Percentiles rank a stretch among this genome's conserved stretches.
These are phyloP conservation scores for Rhodotorula toruloides DNA, from an alignment of 768 basidiomycete genomes.

Conservation along the genomic window DNA sequence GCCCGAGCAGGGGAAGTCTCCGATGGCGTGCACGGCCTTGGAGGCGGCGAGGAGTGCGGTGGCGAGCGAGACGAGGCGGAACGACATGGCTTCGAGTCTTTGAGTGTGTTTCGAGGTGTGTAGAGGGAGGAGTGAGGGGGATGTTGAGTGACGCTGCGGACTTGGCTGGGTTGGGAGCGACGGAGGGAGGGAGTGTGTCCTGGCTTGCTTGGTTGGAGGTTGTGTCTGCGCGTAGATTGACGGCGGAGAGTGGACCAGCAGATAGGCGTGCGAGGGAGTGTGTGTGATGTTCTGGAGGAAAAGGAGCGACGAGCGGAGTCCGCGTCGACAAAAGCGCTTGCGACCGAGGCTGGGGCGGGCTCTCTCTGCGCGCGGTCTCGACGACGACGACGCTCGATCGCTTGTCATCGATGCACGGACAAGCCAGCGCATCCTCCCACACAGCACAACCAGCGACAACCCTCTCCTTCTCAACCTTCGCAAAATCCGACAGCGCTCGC, in stretches of 20 bases:
- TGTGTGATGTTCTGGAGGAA: constrained; percentile 16
- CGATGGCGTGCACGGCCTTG: constrained; percentile 24
- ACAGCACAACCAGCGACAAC: too few relatives aligned
- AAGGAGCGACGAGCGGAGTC: too few relatives aligned
- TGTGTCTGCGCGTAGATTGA: constrained; percentile 5
- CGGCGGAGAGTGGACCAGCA: background rate
- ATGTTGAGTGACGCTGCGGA: constrained; percentile 20
- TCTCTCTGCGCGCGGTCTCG: too few relatives aligned
- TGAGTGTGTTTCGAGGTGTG: background rate
- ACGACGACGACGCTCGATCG: too few relatives aligned
- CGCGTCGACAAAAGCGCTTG: too few relatives aligned
- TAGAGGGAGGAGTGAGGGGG: background rate
- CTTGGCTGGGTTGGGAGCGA: background rate
- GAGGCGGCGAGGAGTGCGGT: constrained; percentile 24
- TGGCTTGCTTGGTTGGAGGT: background rate
- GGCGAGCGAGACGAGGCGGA: constrained; percentile 10
- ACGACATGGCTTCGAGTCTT: constrained; percentile 2
- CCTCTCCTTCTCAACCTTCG: too few relatives aligned
- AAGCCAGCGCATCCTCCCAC: too few relatives aligned
- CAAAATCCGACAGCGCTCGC: too few relatives aligned
- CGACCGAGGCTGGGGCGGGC: too few relatives aligned
- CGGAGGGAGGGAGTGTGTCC: background rate
- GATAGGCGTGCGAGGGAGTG: background rate
- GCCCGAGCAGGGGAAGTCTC: constrained; percentile 37
- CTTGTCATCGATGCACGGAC: too few relatives aligned